Conservation (phyloP, 331 rosid species). For the Telfairia occidentalis region DNA sequence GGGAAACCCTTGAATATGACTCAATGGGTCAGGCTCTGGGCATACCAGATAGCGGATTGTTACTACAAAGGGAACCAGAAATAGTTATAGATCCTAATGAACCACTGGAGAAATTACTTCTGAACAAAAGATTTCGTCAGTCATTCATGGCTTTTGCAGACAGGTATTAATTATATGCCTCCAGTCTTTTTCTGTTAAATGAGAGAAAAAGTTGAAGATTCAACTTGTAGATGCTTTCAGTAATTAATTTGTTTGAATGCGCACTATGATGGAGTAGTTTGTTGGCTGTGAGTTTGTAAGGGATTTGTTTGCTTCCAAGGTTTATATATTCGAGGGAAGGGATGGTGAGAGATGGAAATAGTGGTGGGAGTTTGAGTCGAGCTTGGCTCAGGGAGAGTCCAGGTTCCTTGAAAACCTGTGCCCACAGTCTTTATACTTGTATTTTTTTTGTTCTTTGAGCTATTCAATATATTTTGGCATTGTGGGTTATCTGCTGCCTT, state of each 20-base stretch:
- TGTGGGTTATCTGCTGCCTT: neutral
- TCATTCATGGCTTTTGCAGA: constrained; percentile 94
- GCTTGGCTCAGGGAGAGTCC: neutral
- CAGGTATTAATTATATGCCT: constrained; percentile 39
- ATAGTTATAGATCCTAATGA: constrained; percentile 53
- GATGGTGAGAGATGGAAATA: neutral
- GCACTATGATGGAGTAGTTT: neutral
- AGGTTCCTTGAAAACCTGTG: neutral
- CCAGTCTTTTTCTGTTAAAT: neutral
- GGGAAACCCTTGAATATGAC: constrained; percentile 50
- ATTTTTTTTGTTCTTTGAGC: neutral
- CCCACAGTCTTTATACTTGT: neutral
- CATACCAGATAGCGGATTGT: constrained; percentile 77
- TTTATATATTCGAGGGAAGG: neutral
- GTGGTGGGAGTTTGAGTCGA: neutral
- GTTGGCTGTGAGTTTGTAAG: neutral
- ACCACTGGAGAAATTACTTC: constrained; percentile 80
- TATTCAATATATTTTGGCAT: neutral
- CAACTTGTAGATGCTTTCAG: neutral
- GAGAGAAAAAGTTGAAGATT: neutral
- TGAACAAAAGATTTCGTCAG: constrained; percentile 67
- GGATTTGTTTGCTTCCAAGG: neutral
- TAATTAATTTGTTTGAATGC: neutral
- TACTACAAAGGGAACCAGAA: constrained; percentile 39
- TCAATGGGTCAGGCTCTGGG: constrained; percentile 97